Evolutionary conservation across 169 alveolate species (phyloP).

Genomic region (Eimeria maxima): DNA sequence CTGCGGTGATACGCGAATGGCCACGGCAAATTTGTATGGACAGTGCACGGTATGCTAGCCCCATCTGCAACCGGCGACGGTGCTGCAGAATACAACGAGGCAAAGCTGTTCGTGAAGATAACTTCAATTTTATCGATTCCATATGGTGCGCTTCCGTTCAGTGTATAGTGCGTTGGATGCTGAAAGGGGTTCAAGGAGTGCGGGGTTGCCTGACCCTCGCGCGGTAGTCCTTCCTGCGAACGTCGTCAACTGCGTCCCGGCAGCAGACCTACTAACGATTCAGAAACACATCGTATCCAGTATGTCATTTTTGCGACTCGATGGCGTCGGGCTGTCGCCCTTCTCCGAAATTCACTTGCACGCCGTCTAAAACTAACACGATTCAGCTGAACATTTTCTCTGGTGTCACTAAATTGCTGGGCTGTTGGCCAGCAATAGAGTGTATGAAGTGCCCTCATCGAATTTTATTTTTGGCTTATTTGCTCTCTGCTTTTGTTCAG

Average conservation of each 20-base stretch:
- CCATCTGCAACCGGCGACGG: background rate
- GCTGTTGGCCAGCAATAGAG: background rate
- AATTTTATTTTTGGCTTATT: background rate
- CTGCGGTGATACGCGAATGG: background rate
- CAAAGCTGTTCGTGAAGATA: background rate
- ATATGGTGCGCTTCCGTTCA: background rate
- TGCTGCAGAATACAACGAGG: background rate
- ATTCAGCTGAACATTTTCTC: background rate
- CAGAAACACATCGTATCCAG: conserved; percentile 52
- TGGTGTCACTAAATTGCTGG: background rate
- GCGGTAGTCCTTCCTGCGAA: conserved; percentile 12
- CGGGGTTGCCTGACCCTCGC: background rate
- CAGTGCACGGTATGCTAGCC: background rate
- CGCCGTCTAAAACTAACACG: background rate
- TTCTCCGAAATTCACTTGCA: background rate
- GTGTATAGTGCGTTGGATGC: background rate
- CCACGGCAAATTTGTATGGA: background rate
- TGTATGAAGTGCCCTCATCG: background rate
- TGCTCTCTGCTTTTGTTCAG: background rate
- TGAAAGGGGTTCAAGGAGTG: background rate
- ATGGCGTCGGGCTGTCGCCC: background rate
- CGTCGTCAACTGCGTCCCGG: conserved; percentile 46
- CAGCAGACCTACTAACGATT: conserved; percentile 66
- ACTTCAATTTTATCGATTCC: background rate
- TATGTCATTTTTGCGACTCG: background rate